These are phyloP conservation scores for Microcera coccophila DNA, from an alignment of 2,329 filamentous ascomycete genomes.

Conservation along the genomic window DNA sequence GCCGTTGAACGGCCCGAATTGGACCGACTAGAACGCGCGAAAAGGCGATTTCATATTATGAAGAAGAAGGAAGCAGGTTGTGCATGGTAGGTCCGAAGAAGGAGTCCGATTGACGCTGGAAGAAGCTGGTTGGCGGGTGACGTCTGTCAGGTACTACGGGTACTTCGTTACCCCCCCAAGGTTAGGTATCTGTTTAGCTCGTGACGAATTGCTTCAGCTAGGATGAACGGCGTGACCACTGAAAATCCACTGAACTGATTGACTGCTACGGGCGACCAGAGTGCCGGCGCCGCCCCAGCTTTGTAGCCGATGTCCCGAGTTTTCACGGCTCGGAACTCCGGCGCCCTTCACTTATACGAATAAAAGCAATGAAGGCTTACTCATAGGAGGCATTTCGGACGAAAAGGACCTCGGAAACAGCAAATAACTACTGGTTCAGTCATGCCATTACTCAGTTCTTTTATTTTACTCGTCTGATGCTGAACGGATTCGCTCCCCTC, in stretches of 20 bases:
- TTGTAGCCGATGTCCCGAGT: constrained; percentile 28
- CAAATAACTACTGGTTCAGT: too few species aligned
- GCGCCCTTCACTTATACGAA: neutral
- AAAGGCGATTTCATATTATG: constrained; percentile 1
- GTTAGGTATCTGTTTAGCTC: too few species aligned
- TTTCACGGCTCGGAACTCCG: constrained; percentile 21
- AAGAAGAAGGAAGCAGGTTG: neutral
- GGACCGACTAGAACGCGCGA: constrained; percentile 18
- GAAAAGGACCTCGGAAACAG: too few species aligned
- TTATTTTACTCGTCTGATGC: neutral
- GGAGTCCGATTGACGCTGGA: neutral
- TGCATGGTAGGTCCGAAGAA: neutral
- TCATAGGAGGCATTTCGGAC: too few species aligned
- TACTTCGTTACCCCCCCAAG: too few species aligned
- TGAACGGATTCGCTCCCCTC: constrained; percentile 3
- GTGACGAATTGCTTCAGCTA: neutral
- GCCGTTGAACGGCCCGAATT: constrained; percentile 25
- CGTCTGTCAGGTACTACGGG: too few species aligned
- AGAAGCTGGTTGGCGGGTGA: neutral
- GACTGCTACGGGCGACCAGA: constrained; percentile 5
- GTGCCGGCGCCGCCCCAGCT: constrained; percentile 16
- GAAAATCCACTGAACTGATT: constrained; percentile 11
- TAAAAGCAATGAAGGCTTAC: neutral
- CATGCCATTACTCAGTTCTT: neutral
- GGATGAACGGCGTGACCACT: neutral